phyloP scores from a whole-genome alignment of 2,329 filamentous ascomycete genomes.

The Venturia carpophila region DNA sequence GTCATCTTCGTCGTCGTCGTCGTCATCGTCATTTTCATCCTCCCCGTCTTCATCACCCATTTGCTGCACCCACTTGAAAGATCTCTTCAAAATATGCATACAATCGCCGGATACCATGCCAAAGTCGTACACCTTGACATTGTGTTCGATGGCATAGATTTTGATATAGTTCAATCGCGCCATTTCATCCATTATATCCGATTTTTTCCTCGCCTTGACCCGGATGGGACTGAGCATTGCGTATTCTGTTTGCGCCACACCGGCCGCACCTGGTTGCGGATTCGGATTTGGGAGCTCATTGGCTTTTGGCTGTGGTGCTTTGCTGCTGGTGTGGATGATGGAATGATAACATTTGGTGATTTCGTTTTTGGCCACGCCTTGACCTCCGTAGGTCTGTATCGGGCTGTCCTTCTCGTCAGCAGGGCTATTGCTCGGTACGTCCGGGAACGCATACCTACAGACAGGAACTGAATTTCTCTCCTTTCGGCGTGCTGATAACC shows the following conservation, averaged over 20 bases:
- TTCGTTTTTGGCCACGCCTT: slow-evolving; percentile 22
- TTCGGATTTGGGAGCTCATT: slow-evolving; percentile 3
- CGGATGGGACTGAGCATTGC: slow-evolving; percentile 20
- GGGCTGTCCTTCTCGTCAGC: slow-evolving; percentile 20
- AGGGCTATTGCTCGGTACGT: background rate
- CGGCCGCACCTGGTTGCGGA: background rate
- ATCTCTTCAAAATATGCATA: slow-evolving; percentile 17
- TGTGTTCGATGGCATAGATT: slow-evolving; percentile 27
- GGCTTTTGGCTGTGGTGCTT: background rate
- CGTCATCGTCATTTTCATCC: background rate
- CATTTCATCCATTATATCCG: slow-evolving; percentile 22
- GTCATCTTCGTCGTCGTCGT: background rate
- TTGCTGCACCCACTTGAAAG: slow-evolving; percentile 16
- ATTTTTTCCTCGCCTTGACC: slow-evolving; percentile 18
- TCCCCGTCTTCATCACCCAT: background rate
- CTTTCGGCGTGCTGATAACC: background rate
- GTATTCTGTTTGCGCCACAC: background rate
- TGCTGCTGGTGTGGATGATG: slow-evolving; percentile 19
- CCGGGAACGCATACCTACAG: slow-evolving; percentile 18
- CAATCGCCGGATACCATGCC: slow-evolving; percentile 21
- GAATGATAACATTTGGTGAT: slow-evolving; percentile 23
- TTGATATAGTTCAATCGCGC: slow-evolving; percentile 26
- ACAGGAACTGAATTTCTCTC: slow-evolving; percentile 20
- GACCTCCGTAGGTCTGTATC: slow-evolving; percentile 23
- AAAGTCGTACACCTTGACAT: slow-evolving; percentile 27